Conservation (phyloP, 2,329 filamentous ascomycete genomes). For the Ophiocordyceps robertsii region DNA sequence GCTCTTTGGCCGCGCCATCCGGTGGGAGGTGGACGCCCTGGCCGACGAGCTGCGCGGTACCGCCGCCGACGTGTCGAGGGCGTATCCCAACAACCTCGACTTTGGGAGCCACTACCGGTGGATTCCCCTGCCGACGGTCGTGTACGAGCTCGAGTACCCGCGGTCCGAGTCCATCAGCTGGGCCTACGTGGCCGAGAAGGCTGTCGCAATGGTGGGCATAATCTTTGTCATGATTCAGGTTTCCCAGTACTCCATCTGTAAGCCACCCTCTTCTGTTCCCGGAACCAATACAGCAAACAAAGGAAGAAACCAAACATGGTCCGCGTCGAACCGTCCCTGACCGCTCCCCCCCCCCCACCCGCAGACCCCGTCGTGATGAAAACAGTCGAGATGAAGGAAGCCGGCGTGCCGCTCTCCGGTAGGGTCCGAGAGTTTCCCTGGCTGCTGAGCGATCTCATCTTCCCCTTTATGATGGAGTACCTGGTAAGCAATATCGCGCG, state of each 20-base stretch:
- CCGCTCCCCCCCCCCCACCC: not conserved
- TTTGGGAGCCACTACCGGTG: conserved; percentile 55
- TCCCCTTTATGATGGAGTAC: conserved; percentile 70
- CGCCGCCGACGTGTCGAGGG: conserved; percentile 30
- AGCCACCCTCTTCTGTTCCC: conserved; percentile 1
- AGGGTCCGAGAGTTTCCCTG: conserved; percentile 59
- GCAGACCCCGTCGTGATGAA: conserved; percentile 54
- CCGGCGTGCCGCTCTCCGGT: conserved; percentile 43
- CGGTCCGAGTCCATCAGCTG: conserved; percentile 55
- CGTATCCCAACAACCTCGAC: conserved; percentile 59
- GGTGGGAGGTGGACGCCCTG: conserved; percentile 51
- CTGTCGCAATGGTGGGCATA: conserved; percentile 54
- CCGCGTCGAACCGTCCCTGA: not conserved
- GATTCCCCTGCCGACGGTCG: conserved; percentile 60
- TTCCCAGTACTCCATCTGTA: conserved; percentile 59
- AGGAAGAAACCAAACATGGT: no score
- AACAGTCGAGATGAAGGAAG: conserved; percentile 54
- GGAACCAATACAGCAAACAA: not conserved
- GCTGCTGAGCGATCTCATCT: conserved; percentile 62
- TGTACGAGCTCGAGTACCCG: conserved; percentile 71
- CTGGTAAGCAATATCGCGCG: conserved; percentile 24
- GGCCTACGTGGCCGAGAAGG: conserved; percentile 63
- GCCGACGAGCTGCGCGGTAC: conserved; percentile 53
- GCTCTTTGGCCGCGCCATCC: conserved; percentile 51
- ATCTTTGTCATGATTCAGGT: conserved; percentile 70